Conservation (phyloP, 2,329 filamentous ascomycete genomes). For the Podosphaera leucotricha region DNA sequence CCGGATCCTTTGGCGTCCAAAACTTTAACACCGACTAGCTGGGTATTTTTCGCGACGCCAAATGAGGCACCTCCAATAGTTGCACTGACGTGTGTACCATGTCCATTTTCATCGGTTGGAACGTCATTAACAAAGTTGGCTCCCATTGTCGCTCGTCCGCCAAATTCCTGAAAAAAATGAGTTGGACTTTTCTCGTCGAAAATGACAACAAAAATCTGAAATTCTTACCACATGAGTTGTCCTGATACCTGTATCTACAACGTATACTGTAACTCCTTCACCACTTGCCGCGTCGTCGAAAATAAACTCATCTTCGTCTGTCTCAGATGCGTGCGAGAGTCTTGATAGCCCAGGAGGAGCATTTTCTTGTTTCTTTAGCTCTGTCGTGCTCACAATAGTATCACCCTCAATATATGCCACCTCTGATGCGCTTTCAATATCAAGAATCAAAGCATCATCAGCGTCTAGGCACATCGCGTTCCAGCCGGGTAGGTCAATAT, state of each 20-base stretch:
- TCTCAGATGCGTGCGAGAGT: slow-evolving; percentile 11
- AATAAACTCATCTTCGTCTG: slow-evolving; percentile 10
- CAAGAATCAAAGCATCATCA: slow-evolving; percentile 25
- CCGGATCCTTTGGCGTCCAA: slow-evolving; percentile 19
- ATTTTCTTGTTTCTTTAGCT: slow-evolving; percentile 25
- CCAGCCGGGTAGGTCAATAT: slow-evolving; percentile 26
- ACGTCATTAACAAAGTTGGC: slow-evolving; percentile 13
- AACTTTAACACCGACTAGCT: slow-evolving; percentile 19
- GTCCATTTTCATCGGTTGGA: slow-evolving; percentile 18
- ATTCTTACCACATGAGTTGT: slow-evolving; percentile 11
- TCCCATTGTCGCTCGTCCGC: slow-evolving; percentile 16
- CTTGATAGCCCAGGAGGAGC: slow-evolving; percentile 20
- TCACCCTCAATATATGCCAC: slow-evolving; percentile 31
- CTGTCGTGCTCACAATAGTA: slow-evolving; percentile 21
- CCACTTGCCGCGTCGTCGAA: slow-evolving; percentile 15
- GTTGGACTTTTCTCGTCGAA: background rate
- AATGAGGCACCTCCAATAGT: slow-evolving; percentile 19
- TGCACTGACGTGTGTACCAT: slow-evolving; percentile 21
- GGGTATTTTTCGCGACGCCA: slow-evolving; percentile 18
- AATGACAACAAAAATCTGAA: background rate
- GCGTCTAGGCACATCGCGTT: slow-evolving; percentile 29
- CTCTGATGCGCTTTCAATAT: slow-evolving; percentile 22
- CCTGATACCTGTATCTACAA: slow-evolving; percentile 18
- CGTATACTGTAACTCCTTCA: slow-evolving; percentile 15
- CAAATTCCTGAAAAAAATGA: slow-evolving; percentile 13